Evolutionary conservation across 495 filamentous ascomycete genomes (phyloP).

Genomic region (Hypoxylon intermedium): DNA sequence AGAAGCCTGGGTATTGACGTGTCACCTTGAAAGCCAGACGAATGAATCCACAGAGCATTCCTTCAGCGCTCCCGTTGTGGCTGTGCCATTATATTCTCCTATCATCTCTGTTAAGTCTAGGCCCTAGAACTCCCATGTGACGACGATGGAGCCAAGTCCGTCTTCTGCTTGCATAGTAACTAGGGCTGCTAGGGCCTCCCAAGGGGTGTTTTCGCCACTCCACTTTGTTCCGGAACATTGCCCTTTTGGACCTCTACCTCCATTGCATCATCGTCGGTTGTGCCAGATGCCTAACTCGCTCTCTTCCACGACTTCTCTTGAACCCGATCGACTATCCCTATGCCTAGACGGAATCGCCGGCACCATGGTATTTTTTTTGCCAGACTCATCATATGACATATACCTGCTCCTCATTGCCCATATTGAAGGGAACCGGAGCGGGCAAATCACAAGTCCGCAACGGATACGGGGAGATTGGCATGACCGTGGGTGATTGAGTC

Average conservation of each 20-base stretch:
- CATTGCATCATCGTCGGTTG: constrained; percentile 16
- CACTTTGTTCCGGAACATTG: constrained; percentile 41
- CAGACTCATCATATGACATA: constrained; percentile 8
- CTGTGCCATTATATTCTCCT: constrained; percentile 29
- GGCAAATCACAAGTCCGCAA: constrained; percentile 28
- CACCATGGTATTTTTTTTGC: constrained; percentile 9
- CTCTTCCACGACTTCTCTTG: constrained; percentile 11
- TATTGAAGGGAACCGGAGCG: constrained; percentile 9
- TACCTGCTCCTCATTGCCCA: background rate
- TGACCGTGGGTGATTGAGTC: constrained; percentile 15
- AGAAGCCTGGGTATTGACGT: constrained; percentile 42
- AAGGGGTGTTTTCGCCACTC: constrained; percentile 21
- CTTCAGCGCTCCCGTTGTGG: constrained; percentile 26
- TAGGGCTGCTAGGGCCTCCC: constrained; percentile 7
- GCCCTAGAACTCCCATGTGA: constrained; percentile 30
- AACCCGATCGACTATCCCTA: constrained; percentile 22
- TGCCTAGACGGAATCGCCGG: constrained; percentile 21
- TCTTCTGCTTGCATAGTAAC: constrained; percentile 4
- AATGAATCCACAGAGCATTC: constrained; percentile 23
- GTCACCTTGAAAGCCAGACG: constrained; percentile 34
- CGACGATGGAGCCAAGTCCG: constrained; percentile 21
- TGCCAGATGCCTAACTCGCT: constrained; percentile 27
- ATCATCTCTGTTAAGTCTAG: constrained; percentile 22
- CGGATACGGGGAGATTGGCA: constrained; percentile 21
- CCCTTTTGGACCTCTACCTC: constrained; percentile 31